Evolutionary conservation across 495 filamentous ascomycete species (phyloP).

Genomic region (Penicillium antarcticum): DNA sequence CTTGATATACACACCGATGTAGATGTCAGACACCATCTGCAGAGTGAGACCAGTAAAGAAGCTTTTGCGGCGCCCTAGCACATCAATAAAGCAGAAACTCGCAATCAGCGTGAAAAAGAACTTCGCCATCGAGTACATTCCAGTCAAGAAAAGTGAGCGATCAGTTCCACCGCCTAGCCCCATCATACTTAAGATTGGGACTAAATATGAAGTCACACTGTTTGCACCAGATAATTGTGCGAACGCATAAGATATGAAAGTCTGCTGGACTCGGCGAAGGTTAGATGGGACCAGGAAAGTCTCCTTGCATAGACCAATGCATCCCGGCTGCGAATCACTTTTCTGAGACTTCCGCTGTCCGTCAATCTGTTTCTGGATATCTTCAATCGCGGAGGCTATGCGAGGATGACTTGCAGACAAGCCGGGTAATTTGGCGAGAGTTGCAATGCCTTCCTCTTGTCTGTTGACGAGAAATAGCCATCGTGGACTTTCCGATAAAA

Average conservation of each 20-base stretch:
- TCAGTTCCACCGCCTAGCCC: not conserved
- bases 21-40: conserved; percentile 11
- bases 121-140: conserved; percentile 15
- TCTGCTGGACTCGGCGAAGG: conserved; percentile 10
- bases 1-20: conserved; percentile 12
- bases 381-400: conserved; percentile 45
- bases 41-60: conserved; percentile 9
- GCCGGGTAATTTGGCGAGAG: conserved; percentile 56
- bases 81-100: conserved; percentile 15
- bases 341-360: not conserved
- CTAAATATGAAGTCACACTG: conserved; percentile 13
- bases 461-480: conserved; percentile 61
- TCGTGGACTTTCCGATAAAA: conserved; percentile 68
- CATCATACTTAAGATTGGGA: conserved; percentile 5
- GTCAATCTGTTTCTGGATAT: conserved; percentile 53
- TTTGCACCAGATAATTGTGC: conserved; percentile 21
- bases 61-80: conserved; percentile 10
- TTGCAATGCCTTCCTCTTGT: conserved; percentile 49
- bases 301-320: conserved; percentile 1
- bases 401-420: conserved; percentile 51
- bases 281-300: conserved; percentile 12
- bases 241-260: conserved; percentile 9
- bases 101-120: conserved; percentile 12
- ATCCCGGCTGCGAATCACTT: conserved; percentile 17
- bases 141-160: conserved; percentile 7